Evolutionary conservation across 2,329 filamentous ascomycete species (phyloP).

Genomic region (Tolypocladium capitatum): DNA sequence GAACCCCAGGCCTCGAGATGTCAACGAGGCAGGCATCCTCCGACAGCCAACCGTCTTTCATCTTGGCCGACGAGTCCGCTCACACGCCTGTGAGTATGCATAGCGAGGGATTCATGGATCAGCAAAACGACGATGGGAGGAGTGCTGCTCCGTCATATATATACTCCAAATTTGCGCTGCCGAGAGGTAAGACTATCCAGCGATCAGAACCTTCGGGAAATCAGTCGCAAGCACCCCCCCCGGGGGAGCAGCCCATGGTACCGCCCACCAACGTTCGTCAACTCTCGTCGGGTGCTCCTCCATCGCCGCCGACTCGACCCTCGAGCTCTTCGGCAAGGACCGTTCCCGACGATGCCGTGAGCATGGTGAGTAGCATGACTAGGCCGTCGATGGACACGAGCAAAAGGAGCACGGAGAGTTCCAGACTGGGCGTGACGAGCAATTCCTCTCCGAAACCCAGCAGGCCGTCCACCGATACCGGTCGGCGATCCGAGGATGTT

Average conservation of each 20-base stretch:
- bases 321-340: constrained; percentile 38
- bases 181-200: constrained; percentile 68
- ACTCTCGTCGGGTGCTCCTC: constrained; percentile 34
- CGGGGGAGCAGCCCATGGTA: constrained; percentile 45
- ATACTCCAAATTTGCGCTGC: constrained; percentile 73
- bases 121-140: constrained; percentile 29
- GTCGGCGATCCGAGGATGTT: constrained; percentile 33
- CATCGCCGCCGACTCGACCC: constrained; percentile 47
- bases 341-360: constrained; percentile 23
- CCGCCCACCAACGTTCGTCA: constrained; percentile 29
- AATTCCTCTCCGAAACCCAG: constrained; percentile 31
- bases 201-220: constrained; percentile 49
- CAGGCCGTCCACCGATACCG: constrained; percentile 30
- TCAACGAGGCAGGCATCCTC: constrained; percentile 50
- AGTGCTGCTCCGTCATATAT: constrained; percentile 60
- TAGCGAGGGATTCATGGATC: constrained; percentile 52
- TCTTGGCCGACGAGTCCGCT: constrained; percentile 49
- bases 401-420: constrained; percentile 35
- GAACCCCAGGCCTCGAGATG: constrained; percentile 43
- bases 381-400: constrained; percentile 37
- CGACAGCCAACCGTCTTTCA: constrained; percentile 53
- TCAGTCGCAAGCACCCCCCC: constrained; percentile 38
- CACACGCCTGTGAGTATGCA: constrained; percentile 62
- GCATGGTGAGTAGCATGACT: constrained; percentile 16
- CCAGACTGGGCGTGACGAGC: constrained; percentile 20